Evolutionary conservation across 192 early-diverging fungal species (phyloP), one percentile per base, ranked within the genome.

Genomic region (Gonapodya prolifera): DNA sequence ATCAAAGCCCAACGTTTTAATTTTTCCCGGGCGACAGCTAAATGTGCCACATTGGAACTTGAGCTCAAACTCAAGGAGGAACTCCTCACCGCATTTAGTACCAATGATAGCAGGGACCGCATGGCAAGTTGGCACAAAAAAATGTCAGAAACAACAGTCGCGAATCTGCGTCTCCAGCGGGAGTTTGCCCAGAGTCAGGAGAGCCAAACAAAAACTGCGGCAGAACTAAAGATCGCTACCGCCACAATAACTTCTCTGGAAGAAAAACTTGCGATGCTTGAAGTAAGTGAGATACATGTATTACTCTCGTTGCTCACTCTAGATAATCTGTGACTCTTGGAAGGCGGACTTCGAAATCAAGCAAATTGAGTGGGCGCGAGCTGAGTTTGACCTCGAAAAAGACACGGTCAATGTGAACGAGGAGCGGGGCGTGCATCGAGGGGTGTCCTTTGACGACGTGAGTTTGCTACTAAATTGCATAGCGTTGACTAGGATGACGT

Each of bases 51-150:
- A 34, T 34, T 80, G 2, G 69, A 78, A 34, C 77, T 80, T 34
- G 30, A 71, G 33, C 30, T 80, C 1, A 16, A 79, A 2, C 69
- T 77, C 69, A 78, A 79, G 16, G 70, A 79, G 29, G 81, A 88
- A 69, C 82, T 89, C 1, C 34, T 89, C 2, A 79, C 79, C 0
- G 75, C 83, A 18, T 61, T 89, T 35, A 75, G 79, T 23, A 1
- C 71, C 0, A 36, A 79, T 2, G 76, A 34, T 2, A 78, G 70
- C 23, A 75, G 79, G 17, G 77, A 85, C 33, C 75, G 82, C 31
- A 78, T 89, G n/a, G 69, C 80, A 30, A 73, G 76, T 17, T 89
- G 87, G 87, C 86, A 89, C 36, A 78, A 70, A 17, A 87, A 86
- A 30, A 83, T 88, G 79, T 45, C 80, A 0, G 75, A 33, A 2